phyloP scores from a whole-genome alignment of 305 asterid genomes.

The Ilex paraguariensis region DNA sequence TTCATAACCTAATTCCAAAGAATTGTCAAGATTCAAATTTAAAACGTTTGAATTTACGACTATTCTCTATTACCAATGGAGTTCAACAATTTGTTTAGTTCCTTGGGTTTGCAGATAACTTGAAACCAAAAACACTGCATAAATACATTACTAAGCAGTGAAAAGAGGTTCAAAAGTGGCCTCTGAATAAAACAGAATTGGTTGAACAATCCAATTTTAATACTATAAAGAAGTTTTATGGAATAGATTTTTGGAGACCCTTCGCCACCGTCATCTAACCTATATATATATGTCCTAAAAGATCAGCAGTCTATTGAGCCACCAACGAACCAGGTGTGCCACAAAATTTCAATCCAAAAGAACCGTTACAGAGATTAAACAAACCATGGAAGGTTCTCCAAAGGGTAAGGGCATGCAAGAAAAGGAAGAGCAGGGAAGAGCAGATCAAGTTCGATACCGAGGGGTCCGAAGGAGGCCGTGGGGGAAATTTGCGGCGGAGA shows the following conservation, averaged over 20 bases:
- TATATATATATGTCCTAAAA: conserved; percentile 16
- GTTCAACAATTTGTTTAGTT: too few species aligned
- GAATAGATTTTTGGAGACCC: not conserved
- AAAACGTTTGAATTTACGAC: too few species aligned
- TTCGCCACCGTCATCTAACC: conserved; percentile 16
- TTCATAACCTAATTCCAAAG: too few species aligned
- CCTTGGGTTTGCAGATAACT: too few species aligned
- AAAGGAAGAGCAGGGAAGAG: conserved; percentile 34
- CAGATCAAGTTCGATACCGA: conserved; percentile 38
- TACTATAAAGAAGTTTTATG: conserved; percentile 19
- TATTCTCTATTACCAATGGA: too few species aligned
- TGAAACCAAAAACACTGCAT: conserved; percentile 11
- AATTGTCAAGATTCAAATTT: too few species aligned
- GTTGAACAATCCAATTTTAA: conserved; percentile 29
- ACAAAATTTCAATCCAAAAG: not conserved
- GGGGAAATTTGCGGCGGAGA: conserved; percentile 87
- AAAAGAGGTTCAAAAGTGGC: conserved; percentile 16
- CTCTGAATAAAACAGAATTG: conserved; percentile 45
- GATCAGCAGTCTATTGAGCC: not conserved
- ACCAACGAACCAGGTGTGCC: not conserved
- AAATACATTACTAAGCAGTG: conserved; percentile 20
- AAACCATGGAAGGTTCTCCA: conserved; percentile 48
- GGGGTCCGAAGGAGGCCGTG: conserved; percentile 73
- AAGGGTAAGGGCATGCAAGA: conserved; percentile 48
- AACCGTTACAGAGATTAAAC: not conserved